These are phyloP conservation scores for Cenchrus fungigraminus DNA, from an alignment of 176 grass and related monocot species.

Conservation along the genomic window DNA sequence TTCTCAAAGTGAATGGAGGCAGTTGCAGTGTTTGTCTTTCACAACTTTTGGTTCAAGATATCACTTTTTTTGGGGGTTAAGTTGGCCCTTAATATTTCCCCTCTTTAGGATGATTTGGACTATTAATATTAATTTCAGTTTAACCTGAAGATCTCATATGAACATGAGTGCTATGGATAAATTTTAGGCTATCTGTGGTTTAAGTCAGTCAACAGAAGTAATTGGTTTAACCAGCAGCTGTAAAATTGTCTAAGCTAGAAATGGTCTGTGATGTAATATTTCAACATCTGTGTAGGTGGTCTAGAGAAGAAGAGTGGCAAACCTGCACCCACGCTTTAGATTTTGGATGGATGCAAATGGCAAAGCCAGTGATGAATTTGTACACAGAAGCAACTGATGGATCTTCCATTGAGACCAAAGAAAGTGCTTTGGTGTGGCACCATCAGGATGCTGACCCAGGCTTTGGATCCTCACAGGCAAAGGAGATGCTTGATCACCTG, in stretches of 20 bases:
- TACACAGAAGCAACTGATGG: constrained; percentile 97
- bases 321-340: constrained; percentile 53
- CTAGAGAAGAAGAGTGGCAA: constrained; percentile 74
- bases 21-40: neutral
- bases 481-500: constrained; percentile 97
- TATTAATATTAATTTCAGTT: neutral
- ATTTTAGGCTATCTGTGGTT: neutral
- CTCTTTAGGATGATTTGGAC: neutral
- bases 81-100: neutral
- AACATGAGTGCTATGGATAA: neutral
- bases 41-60: neutral
- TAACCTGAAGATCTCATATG: constrained; percentile 8
- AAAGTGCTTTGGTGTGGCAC: constrained; percentile 97
- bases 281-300: constrained; percentile 60
- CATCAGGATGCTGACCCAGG: constrained; percentile 94
- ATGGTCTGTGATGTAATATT: constrained; percentile 18
- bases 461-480: constrained; percentile 93
- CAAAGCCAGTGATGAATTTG: constrained; percentile 92
- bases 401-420: constrained; percentile 80
- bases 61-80: neutral
- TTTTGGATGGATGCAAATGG: constrained; percentile 97
- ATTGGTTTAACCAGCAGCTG: neutral
- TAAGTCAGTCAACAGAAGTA: constrained; percentile 2
- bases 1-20: neutral
- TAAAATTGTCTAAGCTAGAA: constrained; percentile 16